phyloP scores from a whole-genome alignment of 1,139 yeast genomes.

The Saccharomycopsis crataegensis region DNA sequence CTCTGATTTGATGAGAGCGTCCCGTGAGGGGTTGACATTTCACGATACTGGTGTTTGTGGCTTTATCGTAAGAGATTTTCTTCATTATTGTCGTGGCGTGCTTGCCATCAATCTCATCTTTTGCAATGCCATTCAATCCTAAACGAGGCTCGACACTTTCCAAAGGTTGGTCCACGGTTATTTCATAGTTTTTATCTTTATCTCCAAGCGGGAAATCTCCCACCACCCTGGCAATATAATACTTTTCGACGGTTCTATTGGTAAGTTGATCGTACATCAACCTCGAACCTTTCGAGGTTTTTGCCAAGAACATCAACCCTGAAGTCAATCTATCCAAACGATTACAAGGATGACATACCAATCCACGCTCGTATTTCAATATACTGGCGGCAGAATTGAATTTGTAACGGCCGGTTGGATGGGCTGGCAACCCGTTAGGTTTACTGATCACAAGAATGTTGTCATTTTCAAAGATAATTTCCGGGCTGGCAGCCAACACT shows the following conservation, averaged over 20 bases:
- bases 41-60: conserved; percentile 46
- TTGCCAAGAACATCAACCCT: conserved; percentile 91
- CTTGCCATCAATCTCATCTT: conserved; percentile 41
- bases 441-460: conserved; percentile 79
- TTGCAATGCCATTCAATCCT: conserved; percentile 61
- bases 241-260: conserved; percentile 70
- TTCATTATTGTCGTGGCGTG: conserved; percentile 42
- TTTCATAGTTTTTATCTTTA: conserved; percentile 9
- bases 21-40: conserved; percentile 66
- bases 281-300: conserved; percentile 75
- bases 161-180: conserved; percentile 63
- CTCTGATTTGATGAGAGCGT: conserved; percentile 71
- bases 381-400: conserved; percentile 58
- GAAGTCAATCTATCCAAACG: conserved; percentile 87
- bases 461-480: conserved; percentile 73
- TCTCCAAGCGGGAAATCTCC: conserved; percentile 65
- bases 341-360: conserved; percentile 76
- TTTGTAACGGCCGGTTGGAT: conserved; percentile 63
- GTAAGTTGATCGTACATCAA: conserved; percentile 65
- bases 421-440: conserved; percentile 74
- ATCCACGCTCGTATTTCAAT: conserved; percentile 50
- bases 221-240: conserved; percentile 78
- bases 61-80: conserved; percentile 28
- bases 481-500: conserved; percentile 63
- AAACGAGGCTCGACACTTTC: conserved; percentile 70